Conservation (phyloP, 179 eudicot species). For the Corrigiola litoralis region DNA sequence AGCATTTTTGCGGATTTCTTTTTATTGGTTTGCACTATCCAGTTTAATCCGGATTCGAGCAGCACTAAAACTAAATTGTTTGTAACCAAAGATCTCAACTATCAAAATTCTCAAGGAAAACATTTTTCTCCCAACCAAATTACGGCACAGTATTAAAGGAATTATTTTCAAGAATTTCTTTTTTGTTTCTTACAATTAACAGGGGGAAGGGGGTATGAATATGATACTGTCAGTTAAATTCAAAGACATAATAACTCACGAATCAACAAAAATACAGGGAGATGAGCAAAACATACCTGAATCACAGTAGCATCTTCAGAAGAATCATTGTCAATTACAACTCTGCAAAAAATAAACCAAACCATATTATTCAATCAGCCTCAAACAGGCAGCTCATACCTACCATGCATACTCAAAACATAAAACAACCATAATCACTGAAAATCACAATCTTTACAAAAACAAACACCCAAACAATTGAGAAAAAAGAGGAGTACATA, state of each 20-base stretch:
- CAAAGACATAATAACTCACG: too few relatives aligned
- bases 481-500: neutral
- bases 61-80: too few relatives aligned
- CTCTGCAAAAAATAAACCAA: slow-evolving; percentile 41
- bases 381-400: neutral
- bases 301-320: slow-evolving; percentile 77
- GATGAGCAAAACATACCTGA: slow-evolving; percentile 36
- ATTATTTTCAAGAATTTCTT: too few relatives aligned
- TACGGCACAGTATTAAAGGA: too few relatives aligned
- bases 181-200: too few relatives aligned
- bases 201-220: neutral
- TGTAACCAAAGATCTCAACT: too few relatives aligned
- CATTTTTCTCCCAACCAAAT: too few relatives aligned
- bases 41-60: too few relatives aligned
- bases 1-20: too few relatives aligned
- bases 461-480: neutral
- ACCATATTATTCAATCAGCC: neutral
- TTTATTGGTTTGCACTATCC: too few relatives aligned
- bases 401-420: too few relatives aligned
- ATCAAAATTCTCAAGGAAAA: too few relatives aligned
- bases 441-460: neutral
- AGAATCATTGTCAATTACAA: slow-evolving; percentile 64
- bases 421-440: neutral
- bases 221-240: neutral
- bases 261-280: neutral